These are phyloP conservation scores for Pulveroboletus frians DNA, from an alignment of 768 basidiomycete species.

Conservation along the genomic window DNA sequence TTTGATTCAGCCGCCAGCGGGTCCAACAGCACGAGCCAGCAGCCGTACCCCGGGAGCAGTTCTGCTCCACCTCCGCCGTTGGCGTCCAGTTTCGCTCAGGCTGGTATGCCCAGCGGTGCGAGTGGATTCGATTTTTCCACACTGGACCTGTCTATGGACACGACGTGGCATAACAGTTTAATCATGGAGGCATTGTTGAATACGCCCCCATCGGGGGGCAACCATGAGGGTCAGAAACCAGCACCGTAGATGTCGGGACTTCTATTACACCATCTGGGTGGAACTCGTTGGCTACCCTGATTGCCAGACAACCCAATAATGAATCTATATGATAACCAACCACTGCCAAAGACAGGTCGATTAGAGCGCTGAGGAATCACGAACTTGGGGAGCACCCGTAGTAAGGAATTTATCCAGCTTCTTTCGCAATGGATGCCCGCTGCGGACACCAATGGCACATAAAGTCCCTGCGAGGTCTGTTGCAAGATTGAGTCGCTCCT, in stretches of 20 bases:
- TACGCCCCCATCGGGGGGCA: constrained; percentile 32
- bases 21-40: constrained; percentile 12
- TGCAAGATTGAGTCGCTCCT: constrained; percentile 44
- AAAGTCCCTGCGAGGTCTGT: constrained; percentile 48
- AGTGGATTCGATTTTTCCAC: constrained; percentile 45
- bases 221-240: constrained; percentile 23
- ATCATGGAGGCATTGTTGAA: constrained; percentile 53
- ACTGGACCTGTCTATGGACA: constrained; percentile 43
- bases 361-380: background rate
- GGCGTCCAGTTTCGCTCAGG: constrained; percentile 38
- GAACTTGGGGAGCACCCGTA: constrained; percentile 9
- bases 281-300: background rate
- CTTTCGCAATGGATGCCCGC: constrained; percentile 65
- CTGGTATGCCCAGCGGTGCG: constrained; percentile 18
- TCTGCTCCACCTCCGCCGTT: constrained; percentile 37
- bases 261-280: background rate
- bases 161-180: constrained; percentile 38
- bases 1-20: constrained; percentile 28
- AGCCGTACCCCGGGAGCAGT: constrained; percentile 14
- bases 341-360: background rate
- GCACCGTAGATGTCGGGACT: constrained; percentile 11
- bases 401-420: constrained; percentile 54
- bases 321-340: constrained; percentile 1
- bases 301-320: constrained; percentile 1
- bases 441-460: constrained; percentile 50